Conservation (phyloP, 192 early-diverging fungal genomes). For the Physocladia obscura region DNA sequence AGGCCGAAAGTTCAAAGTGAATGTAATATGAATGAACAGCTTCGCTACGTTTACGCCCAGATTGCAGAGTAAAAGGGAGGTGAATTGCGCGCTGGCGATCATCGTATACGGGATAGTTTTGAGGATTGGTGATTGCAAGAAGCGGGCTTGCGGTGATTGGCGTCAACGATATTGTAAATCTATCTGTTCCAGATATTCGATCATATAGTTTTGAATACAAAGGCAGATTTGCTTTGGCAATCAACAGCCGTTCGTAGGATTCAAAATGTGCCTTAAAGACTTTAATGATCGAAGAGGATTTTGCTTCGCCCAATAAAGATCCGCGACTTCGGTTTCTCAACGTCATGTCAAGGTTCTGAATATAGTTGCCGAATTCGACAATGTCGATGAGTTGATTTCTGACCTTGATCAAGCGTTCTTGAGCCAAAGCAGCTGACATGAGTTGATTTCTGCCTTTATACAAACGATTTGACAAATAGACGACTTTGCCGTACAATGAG, state of each 20-base stretch:
- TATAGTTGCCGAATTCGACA: slow-evolving; percentile 56
- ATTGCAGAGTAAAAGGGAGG: slow-evolving; percentile 4
- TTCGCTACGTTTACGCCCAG: slow-evolving; percentile 11
- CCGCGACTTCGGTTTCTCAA: slow-evolving; percentile 63
- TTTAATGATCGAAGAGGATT: slow-evolving; percentile 53
- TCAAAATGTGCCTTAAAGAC: slow-evolving; percentile 59
- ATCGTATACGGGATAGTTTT: too few species aligned
- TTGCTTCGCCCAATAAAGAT: slow-evolving; percentile 52
- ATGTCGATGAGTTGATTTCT: slow-evolving; percentile 52
- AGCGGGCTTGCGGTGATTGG: neutral
- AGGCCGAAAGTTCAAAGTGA: slow-evolving; percentile 58
- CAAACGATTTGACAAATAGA: slow-evolving; percentile 56
- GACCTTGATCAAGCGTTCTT: slow-evolving; percentile 57
- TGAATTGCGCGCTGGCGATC: neutral
- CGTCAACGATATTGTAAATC: slow-evolving; percentile 14
- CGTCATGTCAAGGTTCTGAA: slow-evolving; percentile 56
- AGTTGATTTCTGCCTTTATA: slow-evolving; percentile 63
- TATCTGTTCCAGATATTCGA: neutral
- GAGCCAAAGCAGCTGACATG: slow-evolving; percentile 57
- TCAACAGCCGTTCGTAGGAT: slow-evolving; percentile 7
- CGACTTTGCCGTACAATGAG: slow-evolving; percentile 48
- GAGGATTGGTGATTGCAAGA: neutral
- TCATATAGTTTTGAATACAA: slow-evolving; percentile 6
- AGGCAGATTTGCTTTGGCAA: neutral
- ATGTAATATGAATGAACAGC: slow-evolving; percentile 30